These are phyloP conservation scores for Cicer yamashitae DNA, from an alignment of 306 rosid genomes.

Conservation along the genomic window DNA sequence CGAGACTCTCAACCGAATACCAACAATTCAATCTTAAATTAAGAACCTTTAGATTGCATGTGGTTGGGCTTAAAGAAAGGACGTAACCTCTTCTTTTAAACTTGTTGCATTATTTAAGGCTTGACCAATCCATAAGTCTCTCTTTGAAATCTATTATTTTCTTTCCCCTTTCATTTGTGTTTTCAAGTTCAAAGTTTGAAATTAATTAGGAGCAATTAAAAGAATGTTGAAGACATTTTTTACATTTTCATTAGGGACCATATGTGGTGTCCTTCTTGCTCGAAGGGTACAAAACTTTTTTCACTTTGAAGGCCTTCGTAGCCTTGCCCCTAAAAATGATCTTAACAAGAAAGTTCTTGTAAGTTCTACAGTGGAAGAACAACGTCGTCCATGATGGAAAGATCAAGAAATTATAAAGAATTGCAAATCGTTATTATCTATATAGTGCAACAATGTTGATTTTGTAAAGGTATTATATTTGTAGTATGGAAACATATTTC, in stretches of 20 bases:
- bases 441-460: not conserved
- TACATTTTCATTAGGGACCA: conserved; percentile 46
- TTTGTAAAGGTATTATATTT: not conserved
- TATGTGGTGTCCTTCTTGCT: conserved; percentile 41
- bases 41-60: conserved; percentile 8
- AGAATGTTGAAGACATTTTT: conserved; percentile 42
- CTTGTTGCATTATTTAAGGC: conserved; percentile 30
- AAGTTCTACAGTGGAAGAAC: conserved; percentile 20
- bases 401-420: not conserved
- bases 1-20: not conserved
- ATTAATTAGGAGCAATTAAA: not conserved
- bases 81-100: conserved; percentile 8
- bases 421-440: not conserved
- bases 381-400: not conserved
- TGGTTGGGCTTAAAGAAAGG: conserved; percentile 34
- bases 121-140: not conserved
- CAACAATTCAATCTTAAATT: conserved; percentile 3
- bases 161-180: not conserved
- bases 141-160: not conserved
- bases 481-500: too few species aligned
- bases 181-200: not conserved
- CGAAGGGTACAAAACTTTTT: conserved; percentile 24
- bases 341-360: conserved; percentile 39
- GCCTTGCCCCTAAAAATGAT: conserved; percentile 26
- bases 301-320: conserved; percentile 35